Conservation (phyloP, 805 yeast species). For the Trichomonascus vanleenenianus region DNA sequence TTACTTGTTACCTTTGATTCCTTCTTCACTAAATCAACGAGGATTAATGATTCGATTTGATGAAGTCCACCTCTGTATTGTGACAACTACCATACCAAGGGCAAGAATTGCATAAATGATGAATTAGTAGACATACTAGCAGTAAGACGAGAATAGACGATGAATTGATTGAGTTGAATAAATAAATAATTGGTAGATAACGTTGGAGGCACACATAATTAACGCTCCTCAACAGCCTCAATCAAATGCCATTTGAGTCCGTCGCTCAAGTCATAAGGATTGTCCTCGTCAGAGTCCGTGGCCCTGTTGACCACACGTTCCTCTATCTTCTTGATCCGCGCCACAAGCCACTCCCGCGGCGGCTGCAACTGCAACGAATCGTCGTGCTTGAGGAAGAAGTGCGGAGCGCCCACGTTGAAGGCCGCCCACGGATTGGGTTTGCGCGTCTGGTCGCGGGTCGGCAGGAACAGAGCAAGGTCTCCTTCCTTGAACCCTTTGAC, state of each 20-base stretch:
- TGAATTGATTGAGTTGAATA: no score
- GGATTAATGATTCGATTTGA: no score
- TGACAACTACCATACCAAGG: no score
- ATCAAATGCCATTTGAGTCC: conserved; percentile 61
- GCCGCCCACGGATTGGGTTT: conserved; percentile 77
- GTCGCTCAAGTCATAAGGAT: conserved; percentile 58
- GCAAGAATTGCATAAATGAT: no score
- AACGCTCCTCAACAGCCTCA: conserved; percentile 33
- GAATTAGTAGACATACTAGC: no score
- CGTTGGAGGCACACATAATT: no score
- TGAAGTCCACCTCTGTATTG: no score
- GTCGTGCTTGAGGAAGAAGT: conserved; percentile 59
- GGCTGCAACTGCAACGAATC: conserved; percentile 29
- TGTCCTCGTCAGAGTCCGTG: conserved; percentile 39
- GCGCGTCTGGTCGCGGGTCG: conserved; percentile 49
- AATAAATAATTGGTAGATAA: no score
- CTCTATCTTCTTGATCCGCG: conserved; percentile 52
- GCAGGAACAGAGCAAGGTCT: conserved; percentile 79
- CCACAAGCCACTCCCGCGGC: conserved; percentile 77
- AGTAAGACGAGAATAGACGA: no score
- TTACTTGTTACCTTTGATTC: no score
- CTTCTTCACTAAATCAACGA: no score
- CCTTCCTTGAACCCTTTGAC: conserved; percentile 59
- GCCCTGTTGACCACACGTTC: conserved; percentile 37
- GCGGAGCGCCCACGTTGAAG: conserved; percentile 82